Percentiles rank a stretch among this genome's conserved stretches.
These are phyloP conservation scores for Setaria italica DNA, from an alignment of 202 grass and related monocot genomes.

Conservation along the genomic window DNA sequence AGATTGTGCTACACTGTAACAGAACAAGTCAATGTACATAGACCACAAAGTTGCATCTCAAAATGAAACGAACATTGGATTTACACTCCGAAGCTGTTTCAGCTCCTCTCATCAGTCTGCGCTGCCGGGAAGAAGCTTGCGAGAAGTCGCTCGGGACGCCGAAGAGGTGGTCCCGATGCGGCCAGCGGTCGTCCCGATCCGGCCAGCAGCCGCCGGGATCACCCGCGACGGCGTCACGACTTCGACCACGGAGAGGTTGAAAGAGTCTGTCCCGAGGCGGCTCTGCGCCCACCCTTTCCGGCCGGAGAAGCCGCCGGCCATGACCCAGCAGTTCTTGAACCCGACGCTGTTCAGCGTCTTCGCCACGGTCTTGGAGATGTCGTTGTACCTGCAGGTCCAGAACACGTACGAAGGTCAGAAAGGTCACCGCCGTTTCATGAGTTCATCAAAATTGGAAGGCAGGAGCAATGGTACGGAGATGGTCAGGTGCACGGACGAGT, in stretches of 20 bases:
- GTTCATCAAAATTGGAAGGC: background rate
- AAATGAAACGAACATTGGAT: background rate
- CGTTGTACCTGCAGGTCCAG: constrained; percentile 64
- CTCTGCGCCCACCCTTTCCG: constrained; percentile 85
- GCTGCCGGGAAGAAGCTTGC: constrained; percentile 81
- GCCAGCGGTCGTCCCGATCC: constrained; percentile 50
- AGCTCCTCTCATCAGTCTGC: constrained; percentile 20
- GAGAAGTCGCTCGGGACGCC: constrained; percentile 30
- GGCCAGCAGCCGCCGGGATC: constrained; percentile 57
- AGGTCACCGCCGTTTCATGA: background rate
- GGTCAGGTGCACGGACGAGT: constrained; percentile 67
- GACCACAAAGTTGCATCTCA: background rate
- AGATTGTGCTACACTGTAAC: background rate
- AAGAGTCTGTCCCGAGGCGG: constrained; percentile 69
- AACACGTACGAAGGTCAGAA: background rate
- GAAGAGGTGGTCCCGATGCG: constrained; percentile 64
- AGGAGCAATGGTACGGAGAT: background rate
- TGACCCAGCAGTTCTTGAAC: constrained; percentile 86
- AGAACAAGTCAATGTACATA: background rate
- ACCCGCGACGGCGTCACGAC: constrained; percentile 74
- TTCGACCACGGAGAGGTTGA: constrained; percentile 68
- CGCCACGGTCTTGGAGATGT: constrained; percentile 70
- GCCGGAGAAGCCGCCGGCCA: constrained; percentile 86
- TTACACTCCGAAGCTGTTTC: constrained; percentile 20
- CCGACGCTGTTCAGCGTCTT: constrained; percentile 75